phyloP scores from a whole-genome alignment of 2,329 filamentous ascomycete genomes.

The Lachnellula cervina region DNA sequence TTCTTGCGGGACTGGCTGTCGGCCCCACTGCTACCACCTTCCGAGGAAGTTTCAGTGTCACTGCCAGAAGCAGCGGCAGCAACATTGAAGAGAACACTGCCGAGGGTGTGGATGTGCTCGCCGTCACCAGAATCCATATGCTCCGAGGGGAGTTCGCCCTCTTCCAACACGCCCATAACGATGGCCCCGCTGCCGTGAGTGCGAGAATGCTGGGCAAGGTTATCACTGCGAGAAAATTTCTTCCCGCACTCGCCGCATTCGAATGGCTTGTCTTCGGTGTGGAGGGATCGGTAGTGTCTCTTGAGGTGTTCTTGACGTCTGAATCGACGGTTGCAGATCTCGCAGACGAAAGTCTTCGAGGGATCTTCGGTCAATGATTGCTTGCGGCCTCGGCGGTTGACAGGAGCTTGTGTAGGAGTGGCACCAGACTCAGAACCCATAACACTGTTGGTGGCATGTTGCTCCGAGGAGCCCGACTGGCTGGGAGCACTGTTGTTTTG shows the following conservation, averaged over 20 bases:
- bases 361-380: conserved; percentile 97
- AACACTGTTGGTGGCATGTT: conserved; percentile 37
- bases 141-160: conserved; percentile 52
- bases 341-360: conserved; percentile 97
- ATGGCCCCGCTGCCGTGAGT: conserved; percentile 89
- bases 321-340: conserved; percentile 94
- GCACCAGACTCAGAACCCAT: conserved; percentile 34
- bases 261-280: conserved; percentile 98
- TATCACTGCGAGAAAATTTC: conserved; percentile 98
- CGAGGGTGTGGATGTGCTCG: conserved; percentile 63
- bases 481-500: conserved; percentile 34
- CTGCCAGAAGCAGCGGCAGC: conserved; percentile 68
- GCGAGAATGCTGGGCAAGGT: conserved; percentile 90
- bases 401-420: conserved; percentile 46
- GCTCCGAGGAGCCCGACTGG: conserved; percentile 38
- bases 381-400: conserved; percentile 93
- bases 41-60: conserved; percentile 52
- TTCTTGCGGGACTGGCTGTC: conserved; percentile 61
- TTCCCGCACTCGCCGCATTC: conserved; percentile 97
- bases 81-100: conserved; percentile 77
- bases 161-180: conserved; percentile 82
- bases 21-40: conserved; percentile 44
- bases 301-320: conserved; percentile 97
- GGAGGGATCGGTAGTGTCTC: conserved; percentile 95
- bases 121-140: conserved; percentile 38